These are phyloP conservation scores for Rhodotorula kratochvilovae DNA, from an alignment of 768 basidiomycete genomes.

Conservation along the genomic window DNA sequence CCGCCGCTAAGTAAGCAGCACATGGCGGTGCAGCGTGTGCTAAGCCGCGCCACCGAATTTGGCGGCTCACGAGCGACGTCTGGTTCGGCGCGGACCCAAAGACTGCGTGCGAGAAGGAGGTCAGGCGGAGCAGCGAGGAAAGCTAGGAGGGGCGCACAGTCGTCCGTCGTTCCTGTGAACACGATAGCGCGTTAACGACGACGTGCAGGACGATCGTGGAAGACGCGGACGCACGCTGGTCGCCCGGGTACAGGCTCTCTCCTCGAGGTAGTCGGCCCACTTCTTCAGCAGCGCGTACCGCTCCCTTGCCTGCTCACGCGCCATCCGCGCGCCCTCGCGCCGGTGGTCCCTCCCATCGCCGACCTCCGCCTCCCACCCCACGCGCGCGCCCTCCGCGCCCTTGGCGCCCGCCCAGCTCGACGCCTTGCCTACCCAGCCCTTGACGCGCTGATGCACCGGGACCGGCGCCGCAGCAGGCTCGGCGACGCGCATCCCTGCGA, in stretches of 20 bases:
- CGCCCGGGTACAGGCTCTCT: conserved; percentile 19
- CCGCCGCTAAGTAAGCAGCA: neutral
- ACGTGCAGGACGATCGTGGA: neutral
- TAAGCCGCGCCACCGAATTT: no score
- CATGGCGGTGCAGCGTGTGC: neutral
- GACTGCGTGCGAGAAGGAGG: conserved; percentile 7
- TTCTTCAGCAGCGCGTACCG: conserved; percentile 16
- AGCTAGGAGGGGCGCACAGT: conserved; percentile 5
- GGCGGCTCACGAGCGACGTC: conserved; percentile 22
- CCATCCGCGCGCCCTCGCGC: conserved; percentile 24
- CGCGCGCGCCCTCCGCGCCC: neutral
- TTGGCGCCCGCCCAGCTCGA: neutral
- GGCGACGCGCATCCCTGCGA: conserved; percentile 18
- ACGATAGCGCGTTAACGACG: neutral
- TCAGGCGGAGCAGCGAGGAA: neutral
- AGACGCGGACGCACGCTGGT: conserved; percentile 18
- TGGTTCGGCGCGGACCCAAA: conserved; percentile 28
- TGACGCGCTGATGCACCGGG: neutral
- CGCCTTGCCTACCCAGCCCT: conserved; percentile 5
- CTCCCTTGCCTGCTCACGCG: conserved; percentile 8
- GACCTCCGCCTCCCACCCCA: conserved; percentile 22
- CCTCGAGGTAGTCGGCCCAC: conserved; percentile 27
- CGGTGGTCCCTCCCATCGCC: conserved; percentile 18
- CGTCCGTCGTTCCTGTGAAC: conserved; percentile 27
- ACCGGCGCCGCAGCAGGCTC: neutral